Evolutionary conservation across 2,329 filamentous ascomycete species (phyloP), one percentile per base, ranked within the genome.

Genomic region (Hysterium pulicare): DNA sequence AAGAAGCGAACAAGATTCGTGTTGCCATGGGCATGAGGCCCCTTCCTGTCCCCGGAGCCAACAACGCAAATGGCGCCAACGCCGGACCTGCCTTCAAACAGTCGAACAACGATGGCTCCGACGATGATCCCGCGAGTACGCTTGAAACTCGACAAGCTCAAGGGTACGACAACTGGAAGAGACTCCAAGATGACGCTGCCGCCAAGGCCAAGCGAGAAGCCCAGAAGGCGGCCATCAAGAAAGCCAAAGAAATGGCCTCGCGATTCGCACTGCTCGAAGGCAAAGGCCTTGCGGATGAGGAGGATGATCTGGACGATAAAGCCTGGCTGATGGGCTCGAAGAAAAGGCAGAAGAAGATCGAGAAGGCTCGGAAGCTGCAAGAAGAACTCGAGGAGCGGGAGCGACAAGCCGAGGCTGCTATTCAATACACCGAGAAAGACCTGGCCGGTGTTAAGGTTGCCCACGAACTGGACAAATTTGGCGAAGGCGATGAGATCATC

Each of bases 1-100:
- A 94, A 69, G 90, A 96, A 76, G 89, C 88, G 53, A 97, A 97
- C 73, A 87, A 90, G 62, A 85, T 96, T 60, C 89, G 91, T 58
- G 77, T 84, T 57, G 88, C 89, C 38, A 82, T 96, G 72, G 91
- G 91, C 61, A 82, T 96, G 75, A 88, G 91, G 62, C 90, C 90
- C 20, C 73, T 97, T 59, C 88, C 90, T 19, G 87, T 94, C 9
- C 87, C 90, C 20, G 68, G 69, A 60, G 44, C 64, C 57, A 43
- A 64, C 61, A 62, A 28, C 7, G 24, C 24, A 28, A 28, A 28
- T 13, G 24, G 24, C 24, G 13, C 7, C 24, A 28, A 13, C 24
- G 67, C 72, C 41, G 80, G 79, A 41, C 81, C 79, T 2, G 65
- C 73, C 17, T 84, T 84, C 68, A 83, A 74, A 48, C 45, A 60